Evolutionary conservation across 1,139 yeast genomes (phyloP).

Genomic region (Eremothecium cymbalariae): DNA sequence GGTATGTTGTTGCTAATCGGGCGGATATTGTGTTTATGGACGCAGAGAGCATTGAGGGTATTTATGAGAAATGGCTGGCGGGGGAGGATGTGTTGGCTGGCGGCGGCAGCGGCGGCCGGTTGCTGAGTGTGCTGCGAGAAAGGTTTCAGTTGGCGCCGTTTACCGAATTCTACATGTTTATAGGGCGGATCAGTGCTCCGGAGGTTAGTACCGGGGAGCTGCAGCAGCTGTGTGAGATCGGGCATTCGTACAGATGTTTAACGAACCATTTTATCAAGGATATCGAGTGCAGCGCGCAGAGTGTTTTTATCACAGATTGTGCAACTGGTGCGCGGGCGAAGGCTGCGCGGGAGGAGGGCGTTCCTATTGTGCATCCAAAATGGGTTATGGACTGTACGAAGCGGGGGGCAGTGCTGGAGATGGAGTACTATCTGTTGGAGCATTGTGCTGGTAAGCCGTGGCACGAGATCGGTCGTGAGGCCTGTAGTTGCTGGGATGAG

Average conservation of each 20-base stretch:
- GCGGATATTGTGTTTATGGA: slow-evolving; percentile 26
- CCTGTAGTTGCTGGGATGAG: slow-evolving; percentile 48
- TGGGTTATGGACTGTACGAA: slow-evolving; percentile 62
- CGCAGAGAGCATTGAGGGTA: slow-evolving; percentile 15
- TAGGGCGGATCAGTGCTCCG: slow-evolving; percentile 22
- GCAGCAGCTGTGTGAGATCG: slow-evolving; percentile 17
- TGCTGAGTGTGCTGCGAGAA: slow-evolving; percentile 16
- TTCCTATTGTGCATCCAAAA: slow-evolving; percentile 60
- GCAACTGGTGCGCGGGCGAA: slow-evolving; percentile 24
- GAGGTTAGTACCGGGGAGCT: slow-evolving; percentile 14
- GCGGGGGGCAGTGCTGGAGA: slow-evolving; percentile 52
- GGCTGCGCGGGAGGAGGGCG: slow-evolving; percentile 23
- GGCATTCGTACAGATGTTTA: slow-evolving; percentile 20
- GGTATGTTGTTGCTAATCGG: slow-evolving; percentile 24
- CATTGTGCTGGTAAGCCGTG: slow-evolving; percentile 18
- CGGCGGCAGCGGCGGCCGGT: slow-evolving; percentile 10
- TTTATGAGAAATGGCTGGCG: slow-evolving; percentile 27
- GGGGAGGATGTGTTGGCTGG: slow-evolving; percentile 24
- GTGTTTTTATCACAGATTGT: slow-evolving; percentile 24
- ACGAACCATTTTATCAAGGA: slow-evolving; percentile 23
- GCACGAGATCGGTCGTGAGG: slow-evolving; percentile 37
- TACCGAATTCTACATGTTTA: slow-evolving; percentile 22
- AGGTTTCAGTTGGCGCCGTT: slow-evolving; percentile 21
- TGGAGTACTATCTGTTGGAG: slow-evolving; percentile 40
- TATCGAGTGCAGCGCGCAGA: slow-evolving; percentile 13